These are phyloP conservation scores for maize (Zea mays) DNA, from an alignment of 176 grass and related monocot genomes.

Conservation along the genomic window DNA sequence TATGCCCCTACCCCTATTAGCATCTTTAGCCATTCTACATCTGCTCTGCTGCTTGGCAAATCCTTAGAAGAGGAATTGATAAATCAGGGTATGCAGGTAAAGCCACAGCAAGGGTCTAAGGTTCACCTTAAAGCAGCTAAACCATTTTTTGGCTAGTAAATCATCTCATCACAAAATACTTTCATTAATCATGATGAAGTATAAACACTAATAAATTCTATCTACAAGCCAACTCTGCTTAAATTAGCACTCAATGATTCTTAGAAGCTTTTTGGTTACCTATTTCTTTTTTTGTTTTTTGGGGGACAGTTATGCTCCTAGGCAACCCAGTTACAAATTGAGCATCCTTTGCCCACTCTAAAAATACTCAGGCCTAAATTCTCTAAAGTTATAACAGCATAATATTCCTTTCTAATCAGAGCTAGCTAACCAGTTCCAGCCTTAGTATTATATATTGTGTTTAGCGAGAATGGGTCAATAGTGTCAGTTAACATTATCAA, in stretches of 20 bases:
- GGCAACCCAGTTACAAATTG: neutral
- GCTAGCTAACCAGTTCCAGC: neutral
- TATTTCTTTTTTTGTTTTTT: neutral
- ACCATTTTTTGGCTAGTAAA: neutral
- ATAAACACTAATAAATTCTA: neutral
- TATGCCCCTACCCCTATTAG: neutral
- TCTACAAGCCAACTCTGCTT: neutral
- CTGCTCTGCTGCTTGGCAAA: neutral
- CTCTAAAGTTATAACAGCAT: neutral
- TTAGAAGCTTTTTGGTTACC: neutral
- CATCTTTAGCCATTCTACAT: neutral
- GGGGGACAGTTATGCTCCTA: neutral
- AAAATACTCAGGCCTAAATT: neutral
- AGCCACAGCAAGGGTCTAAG: neutral
- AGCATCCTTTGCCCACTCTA: neutral
- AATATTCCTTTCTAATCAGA: neutral
- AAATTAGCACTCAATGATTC: neutral
- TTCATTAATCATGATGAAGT: neutral
- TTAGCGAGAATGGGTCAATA: neutral
- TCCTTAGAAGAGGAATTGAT: constrained; percentile 5
- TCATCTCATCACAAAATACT: neutral
- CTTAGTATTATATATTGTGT: too few species aligned
- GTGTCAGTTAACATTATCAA: neutral
- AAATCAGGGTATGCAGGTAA: neutral
- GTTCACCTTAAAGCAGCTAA: neutral